A percentile compares a stretch with the other conserved stretches of the same genome.
Evolutionary conservation across 2,329 filamentous ascomycete species (phyloP).

Genomic region (Cadophora sp.): DNA sequence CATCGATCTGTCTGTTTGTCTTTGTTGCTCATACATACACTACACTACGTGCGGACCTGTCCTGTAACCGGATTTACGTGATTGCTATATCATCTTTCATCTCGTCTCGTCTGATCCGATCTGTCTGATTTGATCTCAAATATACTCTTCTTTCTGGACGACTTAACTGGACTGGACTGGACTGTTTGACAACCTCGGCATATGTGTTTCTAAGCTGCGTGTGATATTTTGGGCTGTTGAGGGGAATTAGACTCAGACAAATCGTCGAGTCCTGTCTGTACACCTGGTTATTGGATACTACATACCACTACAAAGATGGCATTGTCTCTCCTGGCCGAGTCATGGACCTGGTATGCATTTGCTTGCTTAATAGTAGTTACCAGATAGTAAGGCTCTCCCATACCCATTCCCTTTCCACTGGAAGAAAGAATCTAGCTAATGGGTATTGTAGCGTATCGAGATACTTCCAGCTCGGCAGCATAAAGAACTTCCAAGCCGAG

Average conservation of each 20-base stretch:
- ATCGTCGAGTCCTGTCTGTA: neutral
- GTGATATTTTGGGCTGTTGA: conserved; percentile 1
- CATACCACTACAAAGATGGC: neutral
- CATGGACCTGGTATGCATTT: conserved; percentile 55
- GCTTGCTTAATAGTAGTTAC: conserved; percentile 49
- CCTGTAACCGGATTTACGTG: neutral
- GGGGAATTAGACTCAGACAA: neutral
- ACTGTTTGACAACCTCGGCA: neutral
- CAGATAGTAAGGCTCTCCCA: conserved; percentile 48
- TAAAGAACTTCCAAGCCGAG: conserved; percentile 59
- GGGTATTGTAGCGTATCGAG: conserved; percentile 47
- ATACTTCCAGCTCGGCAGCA: conserved; percentile 51
- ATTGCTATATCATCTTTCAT: neutral
- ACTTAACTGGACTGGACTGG: neutral
- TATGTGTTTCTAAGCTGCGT: neutral
- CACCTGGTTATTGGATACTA: neutral
- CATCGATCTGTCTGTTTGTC: neutral
- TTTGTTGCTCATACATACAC: neutral
- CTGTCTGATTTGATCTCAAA: neutral
- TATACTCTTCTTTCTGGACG: neutral
- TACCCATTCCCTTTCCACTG: neutral
- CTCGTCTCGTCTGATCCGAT: neutral
- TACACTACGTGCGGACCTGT: no score
- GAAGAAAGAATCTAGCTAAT: neutral
- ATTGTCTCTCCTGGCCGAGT: conserved; percentile 44